phyloP scores from a whole-genome alignment of 2,329 filamentous ascomycete genomes.

The Verticillium nubilum region DNA sequence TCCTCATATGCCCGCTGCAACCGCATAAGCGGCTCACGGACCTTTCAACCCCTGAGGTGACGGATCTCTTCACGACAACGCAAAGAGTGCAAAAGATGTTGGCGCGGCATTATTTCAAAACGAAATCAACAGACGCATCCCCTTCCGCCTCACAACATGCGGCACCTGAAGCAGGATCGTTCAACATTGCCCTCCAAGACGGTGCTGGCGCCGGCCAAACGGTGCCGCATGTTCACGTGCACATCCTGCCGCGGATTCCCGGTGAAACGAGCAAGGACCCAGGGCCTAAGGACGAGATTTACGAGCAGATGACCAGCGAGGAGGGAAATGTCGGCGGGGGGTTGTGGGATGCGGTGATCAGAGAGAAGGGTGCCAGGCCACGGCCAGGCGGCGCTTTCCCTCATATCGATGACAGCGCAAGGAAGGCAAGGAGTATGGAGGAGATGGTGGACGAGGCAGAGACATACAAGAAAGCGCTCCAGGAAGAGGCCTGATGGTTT shows the following conservation, averaged over 20 bases:
- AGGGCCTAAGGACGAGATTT: conserved; percentile 65
- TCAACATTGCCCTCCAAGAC: conserved; percentile 96
- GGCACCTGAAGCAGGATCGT: conserved; percentile 56
- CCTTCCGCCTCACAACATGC: conserved; percentile 26
- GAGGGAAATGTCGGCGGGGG: conserved; percentile 76
- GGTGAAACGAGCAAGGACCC: conserved; percentile 43
- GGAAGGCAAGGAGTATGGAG: conserved; percentile 60
- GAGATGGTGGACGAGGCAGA: conserved; percentile 79
- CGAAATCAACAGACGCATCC: neutral
- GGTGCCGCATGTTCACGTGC: conserved; percentile 87
- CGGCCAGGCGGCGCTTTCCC: conserved; percentile 55
- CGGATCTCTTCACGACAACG: conserved; percentile 82
- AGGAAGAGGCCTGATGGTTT: conserved; percentile 13
- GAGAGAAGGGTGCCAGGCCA: conserved; percentile 30
- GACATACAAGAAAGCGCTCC: conserved; percentile 51
- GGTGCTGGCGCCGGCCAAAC: conserved; percentile 87
- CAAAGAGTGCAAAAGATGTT: conserved; percentile 78
- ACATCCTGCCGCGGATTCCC: conserved; percentile 72
- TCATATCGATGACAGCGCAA: conserved; percentile 63
- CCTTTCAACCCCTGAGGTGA: conserved; percentile 63
- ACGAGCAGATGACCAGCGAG: conserved; percentile 76
- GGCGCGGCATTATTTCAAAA: conserved; percentile 46
- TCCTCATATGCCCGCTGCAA: conserved; percentile 76
- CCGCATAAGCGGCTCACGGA: conserved; percentile 69
- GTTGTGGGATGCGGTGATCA: conserved; percentile 46